Conservation (phyloP, 768 basidiomycete genomes). For the Butyriboletus loyo region DNA sequence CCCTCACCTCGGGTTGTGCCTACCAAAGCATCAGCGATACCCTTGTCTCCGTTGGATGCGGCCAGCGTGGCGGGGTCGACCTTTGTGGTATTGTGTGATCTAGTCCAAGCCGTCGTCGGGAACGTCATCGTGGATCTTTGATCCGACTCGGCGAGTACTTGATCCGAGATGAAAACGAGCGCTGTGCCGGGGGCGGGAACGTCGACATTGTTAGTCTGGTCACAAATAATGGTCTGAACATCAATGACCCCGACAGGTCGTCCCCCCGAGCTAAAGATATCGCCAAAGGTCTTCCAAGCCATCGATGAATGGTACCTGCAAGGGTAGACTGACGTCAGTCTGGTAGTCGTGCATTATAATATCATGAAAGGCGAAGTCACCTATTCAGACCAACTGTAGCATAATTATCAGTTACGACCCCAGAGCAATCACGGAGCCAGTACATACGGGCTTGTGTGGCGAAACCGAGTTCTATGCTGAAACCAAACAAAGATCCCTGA, state of each 20-base stretch:
- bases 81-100: constrained; percentile 45
- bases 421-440: background rate
- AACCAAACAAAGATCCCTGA: constrained; percentile 64
- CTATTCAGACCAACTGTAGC: constrained; percentile 19
- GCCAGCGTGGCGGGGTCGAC: constrained; percentile 55
- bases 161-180: constrained; percentile 62
- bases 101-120: constrained; percentile 43
- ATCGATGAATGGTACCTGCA: constrained; percentile 74
- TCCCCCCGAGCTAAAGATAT: constrained; percentile 63
- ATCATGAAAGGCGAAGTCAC: background rate
- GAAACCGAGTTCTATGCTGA: constrained; percentile 76
- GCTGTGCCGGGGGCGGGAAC: constrained; percentile 73
- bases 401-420: background rate
- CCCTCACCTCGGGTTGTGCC: constrained; percentile 7
- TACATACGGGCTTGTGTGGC: constrained; percentile 40
- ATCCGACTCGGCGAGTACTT: constrained; percentile 36
- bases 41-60: constrained; percentile 59
- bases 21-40: constrained; percentile 20
- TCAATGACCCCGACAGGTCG: constrained; percentile 53
- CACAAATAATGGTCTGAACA: constrained; percentile 60
- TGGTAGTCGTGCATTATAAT: background rate
- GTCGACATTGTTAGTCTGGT: constrained; percentile 44
- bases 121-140: constrained; percentile 44
- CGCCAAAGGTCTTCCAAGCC: constrained; percentile 71
- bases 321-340: background rate